These are phyloP conservation scores for Malus hybrid DNA, from an alignment of 331 rosid genomes.

Conservation along the genomic window DNA sequence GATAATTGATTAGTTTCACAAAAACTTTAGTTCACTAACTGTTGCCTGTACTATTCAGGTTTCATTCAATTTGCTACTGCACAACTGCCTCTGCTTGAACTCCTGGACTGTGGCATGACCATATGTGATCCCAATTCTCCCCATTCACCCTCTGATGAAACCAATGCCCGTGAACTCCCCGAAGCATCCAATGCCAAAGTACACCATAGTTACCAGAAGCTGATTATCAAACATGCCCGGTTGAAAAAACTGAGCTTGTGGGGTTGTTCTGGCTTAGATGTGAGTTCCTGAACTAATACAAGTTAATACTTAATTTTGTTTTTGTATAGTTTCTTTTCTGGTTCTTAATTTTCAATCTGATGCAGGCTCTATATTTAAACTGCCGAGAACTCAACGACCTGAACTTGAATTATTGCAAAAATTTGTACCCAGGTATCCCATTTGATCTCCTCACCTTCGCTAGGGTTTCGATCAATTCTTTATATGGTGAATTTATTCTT, in stretches of 20 bases:
- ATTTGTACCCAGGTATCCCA: conserved; percentile 73
- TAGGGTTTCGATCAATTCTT: not conserved
- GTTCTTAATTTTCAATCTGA: conserved; percentile 13
- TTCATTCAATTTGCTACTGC: conserved; percentile 94
- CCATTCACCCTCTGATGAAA: conserved; percentile 28
- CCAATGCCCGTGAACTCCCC: conserved; percentile 17
- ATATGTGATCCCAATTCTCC: conserved; percentile 60
- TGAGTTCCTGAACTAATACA: conserved; percentile 33
- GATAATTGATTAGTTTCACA: conserved; percentile 3
- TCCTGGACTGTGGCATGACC: conserved; percentile 97
- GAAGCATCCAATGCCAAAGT: conserved; percentile 35
- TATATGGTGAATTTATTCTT: conserved; percentile 1
- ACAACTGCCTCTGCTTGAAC: conserved; percentile 84
- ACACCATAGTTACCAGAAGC: conserved; percentile 62
- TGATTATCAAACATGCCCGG: conserved; percentile 73
- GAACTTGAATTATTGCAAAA: conserved; percentile 77
- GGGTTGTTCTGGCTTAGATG: conserved; percentile 95
- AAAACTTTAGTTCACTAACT: conserved; percentile 11
- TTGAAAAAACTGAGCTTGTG: conserved; percentile 87
- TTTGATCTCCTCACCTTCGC: conserved; percentile 10
- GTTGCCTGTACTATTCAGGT: conserved; percentile 39
- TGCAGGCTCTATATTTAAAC: conserved; percentile 82
- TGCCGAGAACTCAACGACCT: conserved; percentile 79
- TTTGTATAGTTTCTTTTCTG: not conserved
- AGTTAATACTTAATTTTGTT: not conserved